Evolutionary conservation across 2,329 filamentous ascomycete genomes (phyloP), one percentile per base, ranked within the genome.

Genomic region (Colletotrichum sp.): DNA sequence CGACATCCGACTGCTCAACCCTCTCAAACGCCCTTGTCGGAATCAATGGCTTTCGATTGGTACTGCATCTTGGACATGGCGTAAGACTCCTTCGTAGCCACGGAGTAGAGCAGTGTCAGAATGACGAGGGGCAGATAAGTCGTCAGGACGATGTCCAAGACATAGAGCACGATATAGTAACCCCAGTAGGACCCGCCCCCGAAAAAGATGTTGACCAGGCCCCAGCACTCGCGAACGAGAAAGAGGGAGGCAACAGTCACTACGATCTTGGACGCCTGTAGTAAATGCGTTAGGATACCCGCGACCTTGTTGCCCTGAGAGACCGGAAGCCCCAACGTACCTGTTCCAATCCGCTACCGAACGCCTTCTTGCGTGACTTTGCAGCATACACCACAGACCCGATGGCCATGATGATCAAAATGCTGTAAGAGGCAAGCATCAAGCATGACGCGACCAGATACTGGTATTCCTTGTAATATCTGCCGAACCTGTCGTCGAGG

Each of bases 1-100:
- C 44, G 11, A 22, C 11, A 1, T 0, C 1, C 6, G 44, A 12
- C 6, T 22, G 0, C 11, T 22, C 44, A 8, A 52, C 6, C n/a
- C n/a, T 22, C n/a, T 52, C n/a, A 52, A 22, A 52, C 11, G 0
- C n/a, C 44, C n/a, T 52, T 52, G n/a, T 52, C 44, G n/a, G 44
- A 22, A 22, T 22, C 44, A 22, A n/a, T 13, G 44, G 11, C 3
- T 52, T 62, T 62, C 67, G 27, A 71, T 57, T 30, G 72, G 19
- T 57, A 63, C 29, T 69, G 55, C 9, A 29, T 11, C 57, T 25
- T 73, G 3, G 71, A 69, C 16, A 73, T 57, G 8, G 29, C 27
- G 39, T 55, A 73, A 6, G 30, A 27, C 22, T 36, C 15, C 19
- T 63, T 57, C 9, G 55, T 30, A 3, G 65, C 65, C 36, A 73